Evolutionary conservation across 176 grass and related monocot species (phyloP), one percentile per base, ranked within the genome.

Genomic region (Tillandsia leiboldiana): DNA sequence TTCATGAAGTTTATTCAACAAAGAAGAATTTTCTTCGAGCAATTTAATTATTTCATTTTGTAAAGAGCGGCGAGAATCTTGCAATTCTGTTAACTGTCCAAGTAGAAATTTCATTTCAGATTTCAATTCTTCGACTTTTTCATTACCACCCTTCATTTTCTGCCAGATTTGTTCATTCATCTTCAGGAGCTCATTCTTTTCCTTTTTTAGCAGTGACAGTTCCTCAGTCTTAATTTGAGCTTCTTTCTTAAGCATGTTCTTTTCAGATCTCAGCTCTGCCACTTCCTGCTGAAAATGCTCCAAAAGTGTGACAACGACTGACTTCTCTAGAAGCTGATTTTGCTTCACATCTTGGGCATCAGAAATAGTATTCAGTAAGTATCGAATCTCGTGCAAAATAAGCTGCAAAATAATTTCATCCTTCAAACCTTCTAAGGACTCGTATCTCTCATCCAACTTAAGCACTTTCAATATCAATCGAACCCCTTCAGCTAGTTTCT

Each of bases 221-320:
- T 99, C 87, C 56, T 90, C 83, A 0, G 49, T 85, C 77, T 87
- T 90, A 1, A 48, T 47, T 24, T 78, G 80, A 75, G 75, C 87
- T 69, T 93, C 87, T 84, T 76, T 64, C 74, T 87, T 81, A 50
- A 93, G 66, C 74, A 56, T 65, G 73, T 66, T 81, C 73, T 82
- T 85, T 81, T 93, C 94, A 48, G 87, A 79, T 74, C 89, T 87
- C 51, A 99, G 75, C 68, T 99, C 94, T 3, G 81, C 75, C 51
- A 99, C 87, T 75, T 93, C 87, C n/a, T 76, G 64, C 64, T 84
- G 89, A 78, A 93, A 99, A 63, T 99, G 94, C 74, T 99, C 84
- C 3, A 99, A 77, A 80, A 99, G 89, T 1, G 87, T 93, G 49
- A 93, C 80, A 53, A 96, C 79, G 68, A 99, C 76, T 2, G 94